Evolutionary conservation across 2,329 filamentous ascomycete genomes (phyloP).

Genomic region (Venturiaceae sp.): DNA sequence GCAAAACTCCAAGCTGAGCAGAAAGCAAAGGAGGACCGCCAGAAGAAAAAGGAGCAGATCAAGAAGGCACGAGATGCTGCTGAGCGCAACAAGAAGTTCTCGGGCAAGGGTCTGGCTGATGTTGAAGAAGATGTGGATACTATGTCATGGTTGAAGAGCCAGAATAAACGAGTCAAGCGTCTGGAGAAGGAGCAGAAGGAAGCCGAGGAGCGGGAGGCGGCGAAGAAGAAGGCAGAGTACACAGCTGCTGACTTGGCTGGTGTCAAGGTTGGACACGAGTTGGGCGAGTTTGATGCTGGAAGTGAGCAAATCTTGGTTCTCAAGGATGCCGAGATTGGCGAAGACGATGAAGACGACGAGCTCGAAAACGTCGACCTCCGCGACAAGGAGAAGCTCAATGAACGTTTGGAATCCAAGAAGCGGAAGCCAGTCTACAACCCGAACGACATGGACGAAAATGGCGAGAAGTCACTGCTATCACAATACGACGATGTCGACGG

Average conservation of each 20-base stretch:
- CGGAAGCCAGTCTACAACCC: constrained; percentile 81
- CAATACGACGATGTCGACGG: constrained; percentile 94
- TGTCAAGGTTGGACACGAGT: constrained; percentile 83
- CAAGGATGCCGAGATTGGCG: constrained; percentile 81
- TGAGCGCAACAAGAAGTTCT: constrained; percentile 62
- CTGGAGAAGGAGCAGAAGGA: constrained; percentile 61
- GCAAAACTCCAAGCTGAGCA: constrained; percentile 58
- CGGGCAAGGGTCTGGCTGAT: constrained; percentile 80
- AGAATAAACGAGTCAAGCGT: constrained; percentile 91
- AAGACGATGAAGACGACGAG: constrained; percentile 73
- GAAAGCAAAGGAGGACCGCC: constrained; percentile 64
- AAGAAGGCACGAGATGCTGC: constrained; percentile 81
- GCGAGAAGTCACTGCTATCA: constrained; percentile 59
- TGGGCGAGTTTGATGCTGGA: constrained; percentile 68
- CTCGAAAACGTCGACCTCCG: constrained; percentile 67
- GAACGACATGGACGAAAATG: constrained; percentile 53
- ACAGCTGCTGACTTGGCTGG: constrained; percentile 80
- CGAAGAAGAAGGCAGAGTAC: constrained; percentile 63
- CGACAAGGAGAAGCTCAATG: constrained; percentile 62
- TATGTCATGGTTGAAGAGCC: constrained; percentile 74
- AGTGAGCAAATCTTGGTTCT: constrained; percentile 85
- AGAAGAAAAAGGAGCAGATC: constrained; percentile 71
- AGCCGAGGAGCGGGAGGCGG: constrained; percentile 70
- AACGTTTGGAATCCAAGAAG: constrained; percentile 80
- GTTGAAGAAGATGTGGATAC: constrained; percentile 61